Evolutionary conservation across 108 stramenopile genomes (phyloP), one percentile per base, ranked within the genome.

Genomic region (Cyclotella sp.): DNA sequence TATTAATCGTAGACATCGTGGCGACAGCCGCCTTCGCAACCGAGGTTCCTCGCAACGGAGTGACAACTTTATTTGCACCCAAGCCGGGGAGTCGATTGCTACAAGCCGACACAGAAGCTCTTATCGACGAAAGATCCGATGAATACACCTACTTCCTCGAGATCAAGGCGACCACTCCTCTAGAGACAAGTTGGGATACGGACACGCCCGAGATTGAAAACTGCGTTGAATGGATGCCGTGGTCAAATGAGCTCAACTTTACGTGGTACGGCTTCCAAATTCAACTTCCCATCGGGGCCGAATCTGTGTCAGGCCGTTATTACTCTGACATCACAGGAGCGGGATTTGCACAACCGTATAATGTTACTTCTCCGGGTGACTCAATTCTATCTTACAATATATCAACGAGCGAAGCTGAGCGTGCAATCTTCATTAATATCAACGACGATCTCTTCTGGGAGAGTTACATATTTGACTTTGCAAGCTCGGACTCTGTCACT

Each of bases 281-380:
- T 51, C 49, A 51, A 19, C 49, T 51, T 51, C 49, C 49, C 49
- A 19, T 19, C n/a, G 49, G 49, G 19, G 16, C 49, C 3, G 19
- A 51, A 19, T 7, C 49, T 51, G 8, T 7, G 8, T 51, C 49
- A 19, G 49, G 49, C 16, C 8, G 8, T 51, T 51, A 51, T 8
- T 8, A 19, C 19, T 3, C 3, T 19, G 49, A 51, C 19, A 8
- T 51, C 8, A 51, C n/a, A n/a, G n/a, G n/a, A n/a, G n/a, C n/a
- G n/a, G n/a, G n/a, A n/a, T n/a, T n/a, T n/a, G n/a, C 49, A 8
- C 49, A 51, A 51, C 49, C 49, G 49, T 51, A 51, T 51, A 51
- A 51, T 8, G 49, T 51, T 19, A 51, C 49, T 1, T 51, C 49
- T 51, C 49, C 49, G n/a, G 49, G 49, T 19, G 16, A 51, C 19